A percentile compares a stretch with the other conserved stretches of the same genome.
Evolutionary conservation across 805 yeast species (phyloP).

Genomic region (Candida cerambycidarum): DNA sequence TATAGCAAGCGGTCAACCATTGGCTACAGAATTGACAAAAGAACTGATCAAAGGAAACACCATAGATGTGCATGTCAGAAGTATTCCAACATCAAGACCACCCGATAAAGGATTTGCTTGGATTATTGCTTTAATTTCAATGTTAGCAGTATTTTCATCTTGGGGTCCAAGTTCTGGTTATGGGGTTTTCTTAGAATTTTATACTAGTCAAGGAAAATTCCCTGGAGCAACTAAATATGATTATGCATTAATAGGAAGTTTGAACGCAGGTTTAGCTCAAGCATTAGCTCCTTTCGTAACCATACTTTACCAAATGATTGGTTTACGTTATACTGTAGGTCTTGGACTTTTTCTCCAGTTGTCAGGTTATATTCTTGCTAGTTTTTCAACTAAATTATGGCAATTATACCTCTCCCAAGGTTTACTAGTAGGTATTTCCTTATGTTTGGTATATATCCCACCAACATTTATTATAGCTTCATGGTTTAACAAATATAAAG

Average conservation of each 20-base stretch:
- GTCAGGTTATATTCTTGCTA: slow-evolving; percentile 49
- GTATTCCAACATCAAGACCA: too few relatives aligned
- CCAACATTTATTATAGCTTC: slow-evolving; percentile 45
- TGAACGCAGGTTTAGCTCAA: slow-evolving; percentile 55
- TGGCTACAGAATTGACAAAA: too few relatives aligned
- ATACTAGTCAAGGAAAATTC: slow-evolving; percentile 35
- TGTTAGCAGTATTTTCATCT: slow-evolving; percentile 46
- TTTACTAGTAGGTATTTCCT: slow-evolving; percentile 48
- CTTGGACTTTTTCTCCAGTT: slow-evolving; percentile 47
- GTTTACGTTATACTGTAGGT: slow-evolving; percentile 47
- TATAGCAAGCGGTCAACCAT: too few relatives aligned
- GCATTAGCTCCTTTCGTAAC: slow-evolving; percentile 53
- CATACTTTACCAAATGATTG: slow-evolving; percentile 47
- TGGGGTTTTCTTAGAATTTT: slow-evolving; percentile 58
- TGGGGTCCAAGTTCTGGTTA: slow-evolving; percentile 61
- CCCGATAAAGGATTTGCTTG: slow-evolving; percentile 60
- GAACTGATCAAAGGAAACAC: too few relatives aligned
- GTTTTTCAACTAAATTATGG: slow-evolving; percentile 50
- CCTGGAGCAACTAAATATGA: slow-evolving; percentile 46
- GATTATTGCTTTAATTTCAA: slow-evolving; percentile 50
- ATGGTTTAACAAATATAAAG: slow-evolving; percentile 47
- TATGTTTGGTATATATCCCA: slow-evolving; percentile 44
- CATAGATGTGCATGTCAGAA: too few relatives aligned
- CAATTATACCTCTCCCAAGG: slow-evolving; percentile 56
- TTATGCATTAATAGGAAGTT: slow-evolving; percentile 52